Evolutionary conservation across 2,329 filamentous ascomycete species (phyloP), one percentile per base, ranked within the genome.

Genomic region (Aspergillus viridinutans): DNA sequence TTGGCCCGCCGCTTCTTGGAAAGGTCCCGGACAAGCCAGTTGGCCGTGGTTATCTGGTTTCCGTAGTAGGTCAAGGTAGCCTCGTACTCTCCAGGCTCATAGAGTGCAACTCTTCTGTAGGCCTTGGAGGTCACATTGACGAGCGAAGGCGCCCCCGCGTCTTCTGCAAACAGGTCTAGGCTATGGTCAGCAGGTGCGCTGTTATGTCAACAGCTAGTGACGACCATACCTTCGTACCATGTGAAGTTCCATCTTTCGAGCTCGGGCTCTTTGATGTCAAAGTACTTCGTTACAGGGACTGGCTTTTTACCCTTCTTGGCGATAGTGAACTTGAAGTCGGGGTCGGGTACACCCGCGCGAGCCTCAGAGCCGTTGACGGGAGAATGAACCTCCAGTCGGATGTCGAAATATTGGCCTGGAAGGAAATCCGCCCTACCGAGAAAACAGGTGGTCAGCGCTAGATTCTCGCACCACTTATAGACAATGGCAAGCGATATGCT

Each of bases 41-140:
- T 85, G 21, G 90, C 90, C 53, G 81, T 83, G 4, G 90, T 94
- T 59, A 80, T 87, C 70, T 85, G 82, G 59, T 84, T 84, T 61
- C 85, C 84, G 74, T 91, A 90, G 79, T 94, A 94, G 58, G 76
- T 85, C 59, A 95, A 79, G 5, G 84, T 90, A 17, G 90, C 90
- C 51, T 83, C 85, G 74, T 94, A 95, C 63, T 87, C 85, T 61
- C 90, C 90, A 0, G 90, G 88, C 77, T 92, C 87, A 69, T 89
- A 87, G 26, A 95, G 80, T 20, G 86, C 86, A 49, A 94, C 82
- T 61, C 85, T 83, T 60, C 90, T 84, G 78, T 91, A 94, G 29
- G 85, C 85, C 76, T 92, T 93, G 61, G 89, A 83, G 1, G 90
- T 86, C 52, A 94, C 90, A 60, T 91, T 90, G 74, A 95, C 90